Percentiles rank a stretch among this genome's conserved stretches.
These are phyloP conservation scores for Leccinum fuscescens DNA, from an alignment of 1,284 basidiomycete species.

Conservation along the genomic window DNA sequence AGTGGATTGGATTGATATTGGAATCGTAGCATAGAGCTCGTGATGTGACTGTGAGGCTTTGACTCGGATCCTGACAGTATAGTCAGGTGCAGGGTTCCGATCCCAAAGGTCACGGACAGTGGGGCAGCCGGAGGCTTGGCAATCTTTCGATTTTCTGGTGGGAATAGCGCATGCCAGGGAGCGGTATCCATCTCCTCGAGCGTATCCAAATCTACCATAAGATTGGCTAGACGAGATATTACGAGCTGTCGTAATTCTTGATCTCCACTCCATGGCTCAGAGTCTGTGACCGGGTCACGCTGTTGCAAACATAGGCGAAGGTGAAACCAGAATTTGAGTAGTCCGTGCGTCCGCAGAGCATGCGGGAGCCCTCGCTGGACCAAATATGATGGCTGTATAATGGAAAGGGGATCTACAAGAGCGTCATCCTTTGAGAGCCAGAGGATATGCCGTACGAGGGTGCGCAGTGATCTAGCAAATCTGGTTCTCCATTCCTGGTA, in stretches of 20 bases:
- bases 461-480: slow-evolving; percentile 30
- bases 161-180: slow-evolving; percentile 34
- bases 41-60: slow-evolving; percentile 27
- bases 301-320: slow-evolving; percentile 56
- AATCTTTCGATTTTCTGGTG: slow-evolving; percentile 8
- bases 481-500: slow-evolving; percentile 30
- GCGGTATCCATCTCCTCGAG: slow-evolving; percentile 33
- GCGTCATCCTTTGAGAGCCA: slow-evolving; percentile 46
- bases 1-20: slow-evolving; percentile 23
- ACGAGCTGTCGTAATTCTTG: slow-evolving; percentile 34
- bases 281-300: slow-evolving; percentile 8
- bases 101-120: slow-evolving; percentile 17
- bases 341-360: slow-evolving; percentile 57
- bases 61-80: slow-evolving; percentile 20
- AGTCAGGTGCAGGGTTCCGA: slow-evolving; percentile 21
- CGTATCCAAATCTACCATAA: slow-evolving; percentile 47
- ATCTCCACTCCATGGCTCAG: slow-evolving; percentile 12
- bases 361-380: slow-evolving; percentile 71
- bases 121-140: slow-evolving; percentile 6
- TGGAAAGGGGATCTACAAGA: slow-evolving; percentile 70
- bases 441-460: slow-evolving; percentile 48
- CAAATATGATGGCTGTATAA: slow-evolving; percentile 76
- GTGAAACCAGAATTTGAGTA: slow-evolving; percentile 72
- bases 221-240: slow-evolving; percentile 38
- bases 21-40: slow-evolving; percentile 27